These are phyloP conservation scores for Pseudogymnoascus sp. DNA, from an alignment of 2,329 filamentous ascomycete species.

Conservation along the genomic window DNA sequence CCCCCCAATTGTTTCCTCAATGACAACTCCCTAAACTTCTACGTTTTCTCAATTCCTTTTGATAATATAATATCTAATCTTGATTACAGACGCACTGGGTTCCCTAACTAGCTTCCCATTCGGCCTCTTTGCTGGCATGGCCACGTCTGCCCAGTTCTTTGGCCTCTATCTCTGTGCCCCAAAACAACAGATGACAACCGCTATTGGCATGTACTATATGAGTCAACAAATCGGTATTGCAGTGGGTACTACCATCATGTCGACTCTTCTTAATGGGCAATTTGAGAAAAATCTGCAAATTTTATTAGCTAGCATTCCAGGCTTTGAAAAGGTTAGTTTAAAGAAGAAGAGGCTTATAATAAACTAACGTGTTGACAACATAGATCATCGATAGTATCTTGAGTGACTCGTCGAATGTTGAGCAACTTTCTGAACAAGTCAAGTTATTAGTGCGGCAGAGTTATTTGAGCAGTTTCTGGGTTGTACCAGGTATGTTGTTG, in stretches of 20 bases:
- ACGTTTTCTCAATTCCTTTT: neutral
- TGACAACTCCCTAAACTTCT: neutral
- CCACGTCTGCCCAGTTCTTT: slow-evolving; percentile 17
- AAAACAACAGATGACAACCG: slow-evolving; percentile 17
- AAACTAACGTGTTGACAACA: neutral
- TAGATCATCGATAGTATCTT: slow-evolving; percentile 17
- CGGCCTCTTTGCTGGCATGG: slow-evolving; percentile 16
- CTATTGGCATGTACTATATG: slow-evolving; percentile 19
- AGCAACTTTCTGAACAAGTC: slow-evolving; percentile 11
- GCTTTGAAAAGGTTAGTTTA: slow-evolving; percentile 12
- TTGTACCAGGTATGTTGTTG: slow-evolving; percentile 16
- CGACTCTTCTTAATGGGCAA: slow-evolving; percentile 13
- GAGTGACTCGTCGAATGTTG: slow-evolving; percentile 15
- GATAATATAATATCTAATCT: neutral
- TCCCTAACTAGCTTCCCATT: slow-evolving; percentile 15
- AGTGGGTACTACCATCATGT: slow-evolving; percentile 14
- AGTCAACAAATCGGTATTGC: slow-evolving; percentile 19
- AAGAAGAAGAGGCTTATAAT: neutral
- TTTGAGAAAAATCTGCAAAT: slow-evolving; percentile 12
- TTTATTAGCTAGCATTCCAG: slow-evolving; percentile 11
- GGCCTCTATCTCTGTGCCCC: slow-evolving; percentile 15
- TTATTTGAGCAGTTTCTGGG: slow-evolving; percentile 17
- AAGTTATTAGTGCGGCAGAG: slow-evolving; percentile 11
- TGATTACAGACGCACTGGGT: neutral
- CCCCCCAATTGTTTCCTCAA: neutral